Evolutionary conservation across 2,329 filamentous ascomycete species (phyloP), one percentile per base, ranked within the genome.

Genomic region (Curvularia verruculosa): DNA sequence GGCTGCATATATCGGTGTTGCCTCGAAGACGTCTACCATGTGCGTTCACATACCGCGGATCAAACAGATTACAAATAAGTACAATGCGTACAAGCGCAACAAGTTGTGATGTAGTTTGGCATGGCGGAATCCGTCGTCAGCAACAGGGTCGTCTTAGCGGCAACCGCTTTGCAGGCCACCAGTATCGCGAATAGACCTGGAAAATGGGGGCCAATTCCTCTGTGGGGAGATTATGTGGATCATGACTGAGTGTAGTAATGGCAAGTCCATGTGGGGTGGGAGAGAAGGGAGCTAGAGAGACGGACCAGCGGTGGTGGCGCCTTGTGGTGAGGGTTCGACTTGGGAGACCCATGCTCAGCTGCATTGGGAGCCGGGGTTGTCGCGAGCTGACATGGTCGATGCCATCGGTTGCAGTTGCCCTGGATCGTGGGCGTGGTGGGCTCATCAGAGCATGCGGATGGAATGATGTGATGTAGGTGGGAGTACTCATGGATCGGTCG

Each of bases 221-320:
- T 54, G 58, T 31, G 31, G 44, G 8, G 29, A 59, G 48, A 44
- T 36, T 36, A 54, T 19, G 53, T 47, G 47, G 48, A 51, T 12
- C 45, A 45, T 56, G 41, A 39, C 9, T 29, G 29, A 26, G 41
- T 19, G 28, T 46, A 48, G 43, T 47, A 58, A 55, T 52, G 53
- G 58, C 45, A 59, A 52, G 49, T 54, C 49, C 31, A 54, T 51
- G 49, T 19, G 18, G 19, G 44, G 36, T 36, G 34, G 15, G 34
- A 36, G 2, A 8, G 34, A 36, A 6, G 34, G 34, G 15, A 36
- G 34, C 34, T 36, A 36, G 52, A 49, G 37, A 55, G 48, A 46
- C 59, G 56, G 60, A 65, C 56, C 59, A 29, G 53, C 37, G 21
- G 49, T 50, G 26, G 63, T 56, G 54, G 58, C 58, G 52, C 46